phyloP scores from a whole-genome alignment of 2,329 filamentous ascomycete species.

The Peltaster fructicola region DNA sequence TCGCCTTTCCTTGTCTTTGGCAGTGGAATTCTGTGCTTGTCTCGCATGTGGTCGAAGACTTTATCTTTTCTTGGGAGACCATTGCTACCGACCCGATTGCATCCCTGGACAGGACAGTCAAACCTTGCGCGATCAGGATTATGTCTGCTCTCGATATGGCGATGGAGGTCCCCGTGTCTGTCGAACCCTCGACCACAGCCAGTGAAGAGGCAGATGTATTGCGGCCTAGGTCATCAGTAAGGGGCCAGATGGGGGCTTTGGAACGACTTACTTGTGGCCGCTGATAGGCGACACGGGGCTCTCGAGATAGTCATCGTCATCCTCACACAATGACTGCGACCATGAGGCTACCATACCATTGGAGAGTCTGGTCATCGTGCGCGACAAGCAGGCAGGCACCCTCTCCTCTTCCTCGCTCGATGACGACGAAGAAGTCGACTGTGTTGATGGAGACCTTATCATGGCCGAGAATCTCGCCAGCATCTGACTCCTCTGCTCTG shows the following conservation, averaged over 20 bases:
- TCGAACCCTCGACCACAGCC: slow-evolving; percentile 18
- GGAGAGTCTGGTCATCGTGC: too few relatives aligned
- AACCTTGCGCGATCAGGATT: slow-evolving; percentile 19
- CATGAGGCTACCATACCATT: too few relatives aligned
- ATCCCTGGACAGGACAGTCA: slow-evolving; percentile 26
- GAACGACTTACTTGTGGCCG: neutral
- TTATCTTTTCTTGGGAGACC: slow-evolving; percentile 39
- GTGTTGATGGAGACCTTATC: too few relatives aligned
- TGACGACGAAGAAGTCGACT: too few relatives aligned
- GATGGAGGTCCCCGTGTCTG: slow-evolving; percentile 29
- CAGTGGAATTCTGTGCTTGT: slow-evolving; percentile 32
- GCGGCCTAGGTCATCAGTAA: neutral
- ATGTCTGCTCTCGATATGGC: slow-evolving; percentile 28
- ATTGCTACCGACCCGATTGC: slow-evolving; percentile 24
- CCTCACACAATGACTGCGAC: neutral
- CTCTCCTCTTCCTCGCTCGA: too few relatives aligned
- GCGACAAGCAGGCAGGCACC: too few relatives aligned
- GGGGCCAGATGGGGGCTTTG: neutral
- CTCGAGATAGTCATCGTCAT: neutral
- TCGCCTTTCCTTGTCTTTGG: too few relatives aligned
- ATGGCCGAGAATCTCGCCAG: too few relatives aligned
- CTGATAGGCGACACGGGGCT: neutral
- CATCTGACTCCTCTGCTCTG: too few relatives aligned
- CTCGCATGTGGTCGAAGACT: slow-evolving; percentile 35
- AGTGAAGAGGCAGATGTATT: slow-evolving; percentile 1